phyloP scores from a whole-genome alignment of 2,329 filamentous ascomycete species.

The Ceratocystiopsis minuta region DNA sequence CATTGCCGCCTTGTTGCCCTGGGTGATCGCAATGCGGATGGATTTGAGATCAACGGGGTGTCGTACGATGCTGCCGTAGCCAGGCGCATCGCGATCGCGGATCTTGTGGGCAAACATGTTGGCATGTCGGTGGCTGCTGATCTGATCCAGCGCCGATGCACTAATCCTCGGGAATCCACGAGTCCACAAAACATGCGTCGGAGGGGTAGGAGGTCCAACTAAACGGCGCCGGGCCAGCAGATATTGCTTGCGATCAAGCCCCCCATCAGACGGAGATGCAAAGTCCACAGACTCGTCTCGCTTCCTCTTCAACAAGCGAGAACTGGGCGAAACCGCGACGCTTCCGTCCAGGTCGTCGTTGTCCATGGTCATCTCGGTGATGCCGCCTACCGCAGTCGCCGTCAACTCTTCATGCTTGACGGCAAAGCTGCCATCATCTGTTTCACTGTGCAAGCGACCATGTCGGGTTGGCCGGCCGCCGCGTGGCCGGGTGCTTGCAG shows the following conservation, averaged over 20 bases:
- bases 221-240: slow-evolving; percentile 9
- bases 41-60: slow-evolving; percentile 62
- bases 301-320: slow-evolving; percentile 33
- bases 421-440: slow-evolving; percentile 1
- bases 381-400: slow-evolving; percentile 17
- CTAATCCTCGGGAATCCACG: slow-evolving; percentile 59
- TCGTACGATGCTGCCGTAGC: slow-evolving; percentile 56
- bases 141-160: slow-evolving; percentile 55
- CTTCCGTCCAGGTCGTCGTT: slow-evolving; percentile 24
- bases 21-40: slow-evolving; percentile 57
- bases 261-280: too few species aligned
- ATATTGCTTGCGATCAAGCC: too few species aligned
- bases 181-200: slow-evolving; percentile 55
- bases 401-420: slow-evolving; percentile 44
- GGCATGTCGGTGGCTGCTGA: slow-evolving; percentile 57
- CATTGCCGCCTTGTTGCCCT: slow-evolving; percentile 47
- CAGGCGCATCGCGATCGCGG: slow-evolving; percentile 56
- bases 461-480: slow-evolving; percentile 2
- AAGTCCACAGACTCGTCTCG: slow-evolving; percentile 24
- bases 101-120: slow-evolving; percentile 65
- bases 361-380: slow-evolving; percentile 16
- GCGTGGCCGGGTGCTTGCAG: background rate
- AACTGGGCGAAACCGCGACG: background rate
- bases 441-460: background rate
- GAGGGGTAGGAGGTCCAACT: slow-evolving; percentile 29